Evolutionary conservation across 176 grass and related monocot genomes (phyloP).

Genomic region (Tuctoria greenei): DNA sequence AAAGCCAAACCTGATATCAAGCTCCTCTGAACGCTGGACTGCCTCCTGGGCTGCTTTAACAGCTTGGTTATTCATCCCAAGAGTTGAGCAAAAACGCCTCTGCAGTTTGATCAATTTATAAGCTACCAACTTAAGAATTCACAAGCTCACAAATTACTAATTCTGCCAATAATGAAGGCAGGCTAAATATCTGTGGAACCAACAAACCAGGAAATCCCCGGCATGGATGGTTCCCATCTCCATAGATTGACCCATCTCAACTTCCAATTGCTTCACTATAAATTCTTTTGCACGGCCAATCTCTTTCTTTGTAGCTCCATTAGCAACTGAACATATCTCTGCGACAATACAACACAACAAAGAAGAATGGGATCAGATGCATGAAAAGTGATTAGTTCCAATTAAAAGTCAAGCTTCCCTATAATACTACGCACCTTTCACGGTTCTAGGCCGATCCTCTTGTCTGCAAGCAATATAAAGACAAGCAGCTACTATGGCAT

Average conservation of each 20-base stretch:
- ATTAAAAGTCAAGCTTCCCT: neutral
- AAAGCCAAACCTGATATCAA: conserved; percentile 78
- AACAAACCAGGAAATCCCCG: conserved; percentile 80
- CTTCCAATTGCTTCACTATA: conserved; percentile 89
- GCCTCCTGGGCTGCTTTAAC: conserved; percentile 93
- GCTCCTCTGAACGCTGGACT: conserved; percentile 67
- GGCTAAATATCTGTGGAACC: conserved; percentile 3
- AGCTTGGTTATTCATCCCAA: conserved; percentile 87
- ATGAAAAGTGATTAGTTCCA: neutral
- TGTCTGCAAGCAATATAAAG: conserved; percentile 92
- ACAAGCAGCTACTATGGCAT: conserved; percentile 85
- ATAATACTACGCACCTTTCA: conserved; percentile 56
- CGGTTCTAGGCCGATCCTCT: conserved; percentile 81
- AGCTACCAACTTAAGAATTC: conserved; percentile 3
- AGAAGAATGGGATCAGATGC: neutral
- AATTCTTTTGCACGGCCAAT: conserved; percentile 90
- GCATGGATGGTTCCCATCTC: conserved; percentile 94
- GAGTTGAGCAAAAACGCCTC: conserved; percentile 87
- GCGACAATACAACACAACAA: neutral
- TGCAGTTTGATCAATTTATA: conserved; percentile 45
- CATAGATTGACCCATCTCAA: conserved; percentile 95
- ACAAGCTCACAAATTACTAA: neutral
- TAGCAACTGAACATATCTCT: conserved; percentile 94
- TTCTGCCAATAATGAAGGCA: neutral
- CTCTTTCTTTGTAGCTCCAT: conserved; percentile 94